These are phyloP conservation scores for Fusarium fujikuroi DNA, from an alignment of 2,329 filamentous ascomycete species.

Conservation along the genomic window DNA sequence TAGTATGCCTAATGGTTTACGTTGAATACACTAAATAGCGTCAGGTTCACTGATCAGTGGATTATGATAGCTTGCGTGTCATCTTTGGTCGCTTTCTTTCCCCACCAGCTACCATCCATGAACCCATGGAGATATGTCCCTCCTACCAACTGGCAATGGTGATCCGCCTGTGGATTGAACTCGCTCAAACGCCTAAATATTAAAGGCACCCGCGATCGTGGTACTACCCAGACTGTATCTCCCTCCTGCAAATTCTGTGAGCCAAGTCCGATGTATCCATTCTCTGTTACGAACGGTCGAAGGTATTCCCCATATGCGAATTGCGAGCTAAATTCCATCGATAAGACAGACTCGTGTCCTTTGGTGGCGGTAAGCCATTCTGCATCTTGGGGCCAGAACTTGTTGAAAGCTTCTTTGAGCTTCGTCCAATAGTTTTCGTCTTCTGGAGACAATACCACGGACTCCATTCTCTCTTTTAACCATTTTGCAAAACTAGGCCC, in stretches of 20 bases:
- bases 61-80: background rate
- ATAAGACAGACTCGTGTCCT: background rate
- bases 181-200: background rate
- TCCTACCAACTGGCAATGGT: background rate
- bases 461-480: background rate
- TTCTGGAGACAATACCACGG: background rate
- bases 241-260: background rate
- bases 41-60: background rate
- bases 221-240: background rate
- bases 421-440: background rate
- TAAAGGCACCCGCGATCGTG: background rate
- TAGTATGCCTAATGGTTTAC: too few relatives aligned
- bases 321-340: background rate
- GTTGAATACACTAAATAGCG: rapidly evolving
- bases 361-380: background rate
- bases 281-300: background rate
- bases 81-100: background rate
- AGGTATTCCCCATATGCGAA: background rate
- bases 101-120: background rate
- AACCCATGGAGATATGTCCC: background rate
- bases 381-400: background rate
- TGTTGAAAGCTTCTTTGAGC: background rate
- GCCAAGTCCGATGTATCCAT: background rate
- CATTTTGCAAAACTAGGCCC: background rate
- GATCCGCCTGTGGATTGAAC: rapidly evolving